Percentiles rank a stretch among this genome's conserved stretches.
phyloP scores from a whole-genome alignment of 805 yeast species.

The Jamesozyma piceae region DNA sequence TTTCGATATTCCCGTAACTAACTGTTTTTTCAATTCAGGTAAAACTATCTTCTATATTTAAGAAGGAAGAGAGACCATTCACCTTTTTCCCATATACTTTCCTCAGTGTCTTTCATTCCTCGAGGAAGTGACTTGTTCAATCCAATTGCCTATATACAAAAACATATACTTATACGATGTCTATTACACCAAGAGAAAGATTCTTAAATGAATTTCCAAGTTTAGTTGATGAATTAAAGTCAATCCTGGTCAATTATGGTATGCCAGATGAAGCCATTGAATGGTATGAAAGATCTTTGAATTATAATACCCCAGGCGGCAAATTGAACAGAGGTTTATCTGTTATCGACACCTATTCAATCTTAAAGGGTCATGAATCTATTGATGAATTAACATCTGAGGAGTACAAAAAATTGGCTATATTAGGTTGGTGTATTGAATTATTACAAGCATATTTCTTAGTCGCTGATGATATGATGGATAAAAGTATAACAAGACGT shows the following conservation, averaged over 20 bases:
- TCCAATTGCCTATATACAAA: no score
- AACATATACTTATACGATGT: no score
- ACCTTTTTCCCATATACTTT: no score
- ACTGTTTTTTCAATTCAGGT: no score
- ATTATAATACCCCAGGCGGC: conserved; percentile 93
- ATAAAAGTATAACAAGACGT: conserved; percentile 88
- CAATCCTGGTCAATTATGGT: conserved; percentile 54
- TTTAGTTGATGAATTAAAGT: conserved; percentile 64
- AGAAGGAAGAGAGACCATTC: no score
- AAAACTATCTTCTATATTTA: no score
- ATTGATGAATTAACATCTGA: conserved; percentile 50
- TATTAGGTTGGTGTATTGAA: conserved; percentile 93
- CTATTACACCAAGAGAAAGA: conserved; percentile 33
- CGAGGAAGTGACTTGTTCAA: no score
- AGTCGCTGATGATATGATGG: conserved; percentile 99
- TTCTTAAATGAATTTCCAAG: conserved; percentile 65
- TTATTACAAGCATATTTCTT: conserved; percentile 91
- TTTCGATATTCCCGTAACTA: not conserved
- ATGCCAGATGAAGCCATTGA: conserved; percentile 78
- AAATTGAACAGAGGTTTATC: conserved; percentile 93
- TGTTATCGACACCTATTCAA: conserved; percentile 83
- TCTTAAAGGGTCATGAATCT: conserved; percentile 55
- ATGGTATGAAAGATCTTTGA: conserved; percentile 68
- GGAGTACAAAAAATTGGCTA: conserved; percentile 76
- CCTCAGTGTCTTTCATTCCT: no score